A percentile compares a stretch with the other conserved stretches of the same genome.
These are phyloP conservation scores for Pilatotrama ljubarskyi DNA, from an alignment of 768 basidiomycete species.

Conservation along the genomic window DNA sequence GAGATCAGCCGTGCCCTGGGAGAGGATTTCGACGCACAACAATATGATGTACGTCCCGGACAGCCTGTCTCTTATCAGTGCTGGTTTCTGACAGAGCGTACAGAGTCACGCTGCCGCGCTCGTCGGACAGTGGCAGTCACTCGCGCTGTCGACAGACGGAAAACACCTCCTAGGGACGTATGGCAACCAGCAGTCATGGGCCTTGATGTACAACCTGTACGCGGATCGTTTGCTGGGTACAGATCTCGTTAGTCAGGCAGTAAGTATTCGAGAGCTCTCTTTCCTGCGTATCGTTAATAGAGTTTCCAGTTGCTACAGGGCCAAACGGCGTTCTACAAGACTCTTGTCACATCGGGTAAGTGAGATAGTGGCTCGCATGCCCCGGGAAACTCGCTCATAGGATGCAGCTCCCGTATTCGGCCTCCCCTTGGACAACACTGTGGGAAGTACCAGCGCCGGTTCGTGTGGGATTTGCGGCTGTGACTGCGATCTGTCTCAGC, in stretches of 20 bases:
- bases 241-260: slow-evolving; percentile 3
- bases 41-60: slow-evolving; percentile 17
- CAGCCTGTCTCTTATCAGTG: no score
- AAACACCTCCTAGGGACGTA: slow-evolving; percentile 9
- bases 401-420: not conserved
- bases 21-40: slow-evolving; percentile 11
- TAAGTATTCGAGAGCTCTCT: not conserved
- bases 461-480: not conserved
- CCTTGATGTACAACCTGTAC: slow-evolving; percentile 21
- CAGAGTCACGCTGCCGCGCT: slow-evolving; percentile 15
- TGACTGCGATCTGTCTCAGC: not conserved
- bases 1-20: slow-evolving; percentile 21
- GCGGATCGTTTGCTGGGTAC: slow-evolving; percentile 16
- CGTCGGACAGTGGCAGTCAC: slow-evolving; percentile 9
- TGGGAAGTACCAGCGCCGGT: not conserved
- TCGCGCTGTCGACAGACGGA: slow-evolving; percentile 7
- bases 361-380: not conserved
- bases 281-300: not conserved
- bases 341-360: not conserved
- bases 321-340: slow-evolving; percentile 10
- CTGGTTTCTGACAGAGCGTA: not conserved
- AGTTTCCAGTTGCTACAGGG: not conserved
- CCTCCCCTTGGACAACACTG: slow-evolving; percentile 8
- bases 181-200: slow-evolving; percentile 14
- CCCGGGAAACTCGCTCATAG: not conserved